These are phyloP conservation scores for Erodium trifolium DNA, from an alignment of 441 rosid species.

Conservation along the genomic window DNA sequence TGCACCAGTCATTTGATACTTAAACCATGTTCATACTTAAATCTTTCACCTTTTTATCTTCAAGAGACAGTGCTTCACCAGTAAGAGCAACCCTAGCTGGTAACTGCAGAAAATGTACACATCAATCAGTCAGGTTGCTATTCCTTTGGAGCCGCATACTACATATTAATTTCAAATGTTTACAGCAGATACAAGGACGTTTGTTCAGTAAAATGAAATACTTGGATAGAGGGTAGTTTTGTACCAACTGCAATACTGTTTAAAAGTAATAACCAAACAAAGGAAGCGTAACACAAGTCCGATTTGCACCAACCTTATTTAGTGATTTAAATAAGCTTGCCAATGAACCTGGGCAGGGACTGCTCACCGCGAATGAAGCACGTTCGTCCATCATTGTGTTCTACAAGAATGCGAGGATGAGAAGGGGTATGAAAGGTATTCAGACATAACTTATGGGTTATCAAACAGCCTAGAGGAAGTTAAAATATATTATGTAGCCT, in stretches of 20 bases:
- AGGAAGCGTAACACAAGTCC: constrained; percentile 13
- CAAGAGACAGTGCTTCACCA: constrained; percentile 65
- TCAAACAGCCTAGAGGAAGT: constrained; percentile 5
- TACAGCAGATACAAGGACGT: neutral
- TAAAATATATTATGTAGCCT: neutral
- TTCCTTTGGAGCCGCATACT: neutral
- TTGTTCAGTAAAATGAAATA: neutral
- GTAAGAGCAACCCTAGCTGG: constrained; percentile 70
- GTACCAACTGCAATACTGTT: neutral
- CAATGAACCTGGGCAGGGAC: constrained; percentile 70
- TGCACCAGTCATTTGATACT: neutral
- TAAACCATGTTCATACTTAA: constrained; percentile 2
- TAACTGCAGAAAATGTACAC: constrained; percentile 38
- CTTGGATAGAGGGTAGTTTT: neutral
- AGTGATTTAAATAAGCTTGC: constrained; percentile 47
- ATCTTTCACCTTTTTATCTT: constrained; percentile 48
- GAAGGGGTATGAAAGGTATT: neutral
- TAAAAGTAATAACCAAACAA: neutral
- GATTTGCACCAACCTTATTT: constrained; percentile 47
- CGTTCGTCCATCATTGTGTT: constrained; percentile 80
- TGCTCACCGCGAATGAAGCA: constrained; percentile 60
- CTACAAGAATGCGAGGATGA: constrained; percentile 29
- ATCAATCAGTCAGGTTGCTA: constrained; percentile 15
- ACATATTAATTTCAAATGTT: constrained; percentile 1
- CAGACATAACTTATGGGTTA: neutral